Base-by-base conservation (phyloP, 495 filamentous ascomycete species). In the Amniculicola lignicola region DNA sequence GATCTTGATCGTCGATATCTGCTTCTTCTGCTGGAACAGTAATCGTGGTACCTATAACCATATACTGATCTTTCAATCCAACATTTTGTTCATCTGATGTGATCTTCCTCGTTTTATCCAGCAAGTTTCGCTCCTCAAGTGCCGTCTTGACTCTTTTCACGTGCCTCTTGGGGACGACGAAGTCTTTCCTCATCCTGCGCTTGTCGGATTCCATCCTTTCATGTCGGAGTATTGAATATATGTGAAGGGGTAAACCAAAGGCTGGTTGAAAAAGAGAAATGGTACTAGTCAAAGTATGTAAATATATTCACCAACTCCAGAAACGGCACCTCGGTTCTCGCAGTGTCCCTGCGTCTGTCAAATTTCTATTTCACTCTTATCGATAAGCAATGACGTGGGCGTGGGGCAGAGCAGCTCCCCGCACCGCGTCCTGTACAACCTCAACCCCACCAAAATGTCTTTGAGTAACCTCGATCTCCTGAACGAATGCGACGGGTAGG, bases 401-500 rank as follows among this genome's bases (percentile, higher is more conserved):
- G 28, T 2, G 35, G 3, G 6, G 7, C 7, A 39, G 2, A n/a
- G 3, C 1, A 4, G 33, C 35, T 16, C 6, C 12, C 7, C 11
- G 37, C 37, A 10, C 19, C 37, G 19, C 11, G 16, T 18, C 11
- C 16, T 14, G 15, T 10, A 40, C 5, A 52, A 42, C 12, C 18
- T 27, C 28, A 3, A 47, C n/a, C 24, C 23, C 22, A 39, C 36
- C 45, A 59, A 9, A 37, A 64, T 64, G 61, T 29, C 56, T 0
- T 21, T 33, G 14, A 56, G 63, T 5, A 70, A 73, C 42, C 66
- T 73, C 16, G 70, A 71, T 48, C 52, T 73, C 15, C 39, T 73
- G 23, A 67, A 73, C 42, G 69, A 70, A 39, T 73, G 70, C 60
- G 70, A 73, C 43, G 60, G 49, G 66, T 66, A 64, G 21, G 15